phyloP scores from a whole-genome alignment of 768 basidiomycete genomes.

The Leccinum disarticulatum region DNA sequence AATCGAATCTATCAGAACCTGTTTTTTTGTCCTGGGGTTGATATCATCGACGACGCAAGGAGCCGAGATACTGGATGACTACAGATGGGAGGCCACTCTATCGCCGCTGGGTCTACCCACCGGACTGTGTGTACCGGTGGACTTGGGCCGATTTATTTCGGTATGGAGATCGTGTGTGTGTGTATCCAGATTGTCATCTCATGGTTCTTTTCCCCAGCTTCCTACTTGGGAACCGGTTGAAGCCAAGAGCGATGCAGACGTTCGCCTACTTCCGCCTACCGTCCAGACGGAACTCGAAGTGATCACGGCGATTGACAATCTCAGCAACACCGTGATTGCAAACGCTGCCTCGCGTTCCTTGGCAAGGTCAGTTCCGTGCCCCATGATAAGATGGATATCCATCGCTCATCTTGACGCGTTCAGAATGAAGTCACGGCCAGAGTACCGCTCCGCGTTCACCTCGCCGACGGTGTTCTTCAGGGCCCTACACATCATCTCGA shows the following conservation, averaged over 20 bases:
- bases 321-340: slow-evolving; percentile 94
- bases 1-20: slow-evolving; percentile 61
- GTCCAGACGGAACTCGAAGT: slow-evolving; percentile 77
- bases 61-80: slow-evolving; percentile 90
- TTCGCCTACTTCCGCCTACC: slow-evolving; percentile 62
- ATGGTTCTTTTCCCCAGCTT: slow-evolving; percentile 46
- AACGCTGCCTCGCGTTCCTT: slow-evolving; percentile 91
- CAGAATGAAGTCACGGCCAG: slow-evolving; percentile 77
- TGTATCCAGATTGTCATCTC: slow-evolving; percentile 2
- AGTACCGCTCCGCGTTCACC: slow-evolving; percentile 72
- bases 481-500: slow-evolving; percentile 83
- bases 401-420: slow-evolving; percentile 1
- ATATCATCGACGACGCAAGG: slow-evolving; percentile 91
- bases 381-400: neutral
- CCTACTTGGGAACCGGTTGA: slow-evolving; percentile 59
- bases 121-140: slow-evolving; percentile 87
- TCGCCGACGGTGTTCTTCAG: slow-evolving; percentile 82
- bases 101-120: slow-evolving; percentile 85
- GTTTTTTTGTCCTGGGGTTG: slow-evolving; percentile 92
- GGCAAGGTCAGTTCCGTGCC: slow-evolving; percentile 57
- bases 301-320: slow-evolving; percentile 86
- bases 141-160: slow-evolving; percentile 75
- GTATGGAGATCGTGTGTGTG: slow-evolving; percentile 44
- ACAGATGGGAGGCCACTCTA: slow-evolving; percentile 88
- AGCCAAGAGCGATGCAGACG: slow-evolving; percentile 33